Base-by-base conservation (phyloP, 345 rosid species). In the Corchorus capsularis region DNA sequence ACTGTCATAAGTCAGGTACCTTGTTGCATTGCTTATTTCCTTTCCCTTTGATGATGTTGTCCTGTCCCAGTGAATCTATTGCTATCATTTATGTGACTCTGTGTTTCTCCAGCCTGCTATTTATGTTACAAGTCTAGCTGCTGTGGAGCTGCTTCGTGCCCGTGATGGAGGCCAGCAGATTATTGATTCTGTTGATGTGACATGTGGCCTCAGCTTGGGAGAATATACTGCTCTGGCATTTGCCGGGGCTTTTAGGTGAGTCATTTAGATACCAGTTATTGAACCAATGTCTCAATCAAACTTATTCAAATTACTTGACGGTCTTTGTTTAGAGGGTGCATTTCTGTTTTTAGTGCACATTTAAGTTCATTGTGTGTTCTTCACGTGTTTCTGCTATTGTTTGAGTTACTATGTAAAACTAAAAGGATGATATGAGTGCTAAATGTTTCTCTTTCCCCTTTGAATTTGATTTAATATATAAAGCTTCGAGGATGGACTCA, bases 171-270 rank as follows among this genome's bases (percentile, higher is more conserved):
- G 99, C 17, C 93, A 86, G 71, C 90, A 90, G 72, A 90, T 92
- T 81, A 94, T 92, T 76, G 91, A 92, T 85, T 92, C 98, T 14
- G 90, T 90, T 77, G 97, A 96, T 86, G 97, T 94, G 62, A 92
- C 97, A 10, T 93, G 98, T 71, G 99, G 99, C 55, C 94, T 96
- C 52, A 96, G 98, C 86, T 87, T 96, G 77, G 99, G 99, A 77
- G 99, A 96, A 83, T 96, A 96, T 77, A 91, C 98, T 77, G 98
- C 99, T 65, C 86, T 96, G 12, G 95, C 99, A 50, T 96, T 96
- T 86, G 90, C 98, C 74, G 98, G 91, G 78, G 97, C 97, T 80
- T 91, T 96, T 89, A 94, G 97, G 98, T 92, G 76, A 76, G 84
- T 63, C 41, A 74, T 77, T 39, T 41, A 14, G 4, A 35, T 34